Evolutionary conservation across 768 basidiomycete species (phyloP).

Genomic region (Rhodocollybia butyracea): DNA sequence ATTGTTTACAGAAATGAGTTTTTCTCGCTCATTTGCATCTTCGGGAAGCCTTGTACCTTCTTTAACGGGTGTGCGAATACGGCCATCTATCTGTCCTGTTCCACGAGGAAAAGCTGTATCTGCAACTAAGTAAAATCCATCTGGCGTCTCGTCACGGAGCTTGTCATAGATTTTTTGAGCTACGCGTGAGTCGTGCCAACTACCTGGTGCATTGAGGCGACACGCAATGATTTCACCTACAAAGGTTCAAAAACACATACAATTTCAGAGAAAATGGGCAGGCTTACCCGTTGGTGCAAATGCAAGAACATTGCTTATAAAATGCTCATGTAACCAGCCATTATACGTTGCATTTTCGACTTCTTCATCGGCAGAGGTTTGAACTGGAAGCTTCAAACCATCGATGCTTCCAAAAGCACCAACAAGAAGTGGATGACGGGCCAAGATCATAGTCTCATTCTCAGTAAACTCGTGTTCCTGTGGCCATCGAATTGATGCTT

Average conservation of each 20-base stretch:
- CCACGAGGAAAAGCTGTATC: conserved; percentile 46
- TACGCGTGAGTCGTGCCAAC: conserved; percentile 47
- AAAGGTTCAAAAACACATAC: background rate
- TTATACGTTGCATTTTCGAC: conserved; percentile 47
- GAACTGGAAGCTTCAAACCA: conserved; percentile 32
- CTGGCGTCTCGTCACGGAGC: conserved; percentile 28
- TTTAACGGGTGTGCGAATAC: conserved; percentile 27
- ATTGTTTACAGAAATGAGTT: conserved; percentile 25
- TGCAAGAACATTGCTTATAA: conserved; percentile 33
- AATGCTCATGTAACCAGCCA: conserved; percentile 40
- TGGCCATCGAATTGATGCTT: too few species aligned
- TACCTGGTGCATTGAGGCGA: conserved; percentile 39
- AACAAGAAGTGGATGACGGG: too few species aligned
- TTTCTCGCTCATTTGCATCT: conserved; percentile 16
- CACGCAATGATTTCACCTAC: conserved; percentile 33
- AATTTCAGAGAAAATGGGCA: background rate
- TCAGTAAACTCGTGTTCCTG: too few species aligned
- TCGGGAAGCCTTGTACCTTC: conserved; percentile 18
- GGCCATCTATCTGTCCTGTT: conserved; percentile 23
- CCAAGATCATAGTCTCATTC: too few species aligned
- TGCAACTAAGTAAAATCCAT: conserved; percentile 38
- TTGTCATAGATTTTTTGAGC: conserved; percentile 36
- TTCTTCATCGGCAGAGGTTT: conserved; percentile 33
- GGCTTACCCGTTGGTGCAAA: conserved; percentile 31
- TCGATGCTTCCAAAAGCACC: too few species aligned